A percentile compares a stretch with the other conserved stretches of the same genome.
These are phyloP conservation scores for Corylus americana DNA, from an alignment of 306 rosid species.

Conservation along the genomic window DNA sequence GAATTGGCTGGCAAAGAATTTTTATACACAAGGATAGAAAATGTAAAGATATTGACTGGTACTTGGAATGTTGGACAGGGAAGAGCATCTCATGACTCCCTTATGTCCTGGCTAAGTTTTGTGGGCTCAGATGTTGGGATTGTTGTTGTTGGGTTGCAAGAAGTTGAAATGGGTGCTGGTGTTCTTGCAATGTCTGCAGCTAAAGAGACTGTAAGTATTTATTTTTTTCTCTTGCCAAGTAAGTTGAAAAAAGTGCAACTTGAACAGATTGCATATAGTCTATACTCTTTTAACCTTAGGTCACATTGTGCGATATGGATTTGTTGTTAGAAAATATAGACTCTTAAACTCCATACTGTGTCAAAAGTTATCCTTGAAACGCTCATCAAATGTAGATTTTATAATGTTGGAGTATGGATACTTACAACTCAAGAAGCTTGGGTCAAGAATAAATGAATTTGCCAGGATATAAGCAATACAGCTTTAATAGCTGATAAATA, in stretches of 20 bases:
- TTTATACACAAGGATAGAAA: slow-evolving; percentile 75
- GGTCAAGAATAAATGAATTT: not conserved
- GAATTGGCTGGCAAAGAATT: slow-evolving; percentile 88
- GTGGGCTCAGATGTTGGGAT: slow-evolving; percentile 74
- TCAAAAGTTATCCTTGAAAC: not conserved
- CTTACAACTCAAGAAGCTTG: not conserved
- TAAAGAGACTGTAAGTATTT: slow-evolving; percentile 86
- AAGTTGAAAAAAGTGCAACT: not conserved
- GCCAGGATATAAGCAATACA: not conserved
- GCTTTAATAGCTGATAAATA: not conserved
- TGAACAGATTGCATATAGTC: not conserved
- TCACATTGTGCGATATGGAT: not conserved
- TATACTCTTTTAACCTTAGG: not conserved
- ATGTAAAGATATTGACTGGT: slow-evolving; percentile 73
- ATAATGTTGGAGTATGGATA: not conserved
- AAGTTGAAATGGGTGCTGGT: slow-evolving; percentile 99
- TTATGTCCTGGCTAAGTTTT: slow-evolving; percentile 84
- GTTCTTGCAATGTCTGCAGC: slow-evolving; percentile 99
- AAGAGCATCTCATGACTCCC: slow-evolving; percentile 90
- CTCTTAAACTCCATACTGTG: not conserved
- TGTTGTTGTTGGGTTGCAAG: slow-evolving; percentile 96
- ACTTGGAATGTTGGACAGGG: slow-evolving; percentile 99
- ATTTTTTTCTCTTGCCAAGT: slow-evolving; percentile 13
- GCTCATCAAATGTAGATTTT: not conserved
- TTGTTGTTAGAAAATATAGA: not conserved